phyloP scores from a whole-genome alignment of 495 filamentous ascomycete species.

The Neurospora sp. region DNA sequence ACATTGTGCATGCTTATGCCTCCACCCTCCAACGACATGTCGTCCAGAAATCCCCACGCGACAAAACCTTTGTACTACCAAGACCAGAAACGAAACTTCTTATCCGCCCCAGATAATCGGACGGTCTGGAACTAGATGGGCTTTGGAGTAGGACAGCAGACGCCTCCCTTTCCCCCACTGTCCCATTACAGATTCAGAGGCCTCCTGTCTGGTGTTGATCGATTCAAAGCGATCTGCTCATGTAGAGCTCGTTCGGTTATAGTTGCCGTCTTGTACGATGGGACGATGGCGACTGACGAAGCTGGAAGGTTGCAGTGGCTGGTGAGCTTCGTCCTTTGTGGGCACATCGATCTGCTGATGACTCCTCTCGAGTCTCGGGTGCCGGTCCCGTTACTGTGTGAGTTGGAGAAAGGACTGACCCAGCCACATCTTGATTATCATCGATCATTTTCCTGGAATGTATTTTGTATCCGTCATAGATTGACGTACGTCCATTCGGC shows the following conservation, averaged over 20 bases:
- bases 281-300: background rate
- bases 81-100: background rate
- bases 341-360: background rate
- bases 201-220: background rate
- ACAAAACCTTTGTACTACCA: background rate
- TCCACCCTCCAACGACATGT: background rate
- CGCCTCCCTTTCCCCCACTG: background rate
- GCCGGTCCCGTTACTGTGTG: background rate
- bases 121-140: background rate
- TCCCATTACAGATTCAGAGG: background rate
- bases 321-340: background rate
- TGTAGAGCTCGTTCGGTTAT: background rate
- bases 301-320: background rate
- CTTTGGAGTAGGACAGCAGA: background rate
- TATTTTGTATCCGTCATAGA: background rate
- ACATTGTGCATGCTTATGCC: background rate
- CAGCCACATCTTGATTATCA: background rate
- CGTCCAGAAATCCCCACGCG: background rate
- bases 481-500: background rate
- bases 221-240: background rate
- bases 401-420: background rate
- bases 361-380: background rate
- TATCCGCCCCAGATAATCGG: background rate
- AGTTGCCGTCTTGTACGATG: background rate
- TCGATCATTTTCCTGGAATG: background rate